Base-by-base conservation (phyloP, 805 yeast species). In the Wickerhamomyces pijperi region DNA sequence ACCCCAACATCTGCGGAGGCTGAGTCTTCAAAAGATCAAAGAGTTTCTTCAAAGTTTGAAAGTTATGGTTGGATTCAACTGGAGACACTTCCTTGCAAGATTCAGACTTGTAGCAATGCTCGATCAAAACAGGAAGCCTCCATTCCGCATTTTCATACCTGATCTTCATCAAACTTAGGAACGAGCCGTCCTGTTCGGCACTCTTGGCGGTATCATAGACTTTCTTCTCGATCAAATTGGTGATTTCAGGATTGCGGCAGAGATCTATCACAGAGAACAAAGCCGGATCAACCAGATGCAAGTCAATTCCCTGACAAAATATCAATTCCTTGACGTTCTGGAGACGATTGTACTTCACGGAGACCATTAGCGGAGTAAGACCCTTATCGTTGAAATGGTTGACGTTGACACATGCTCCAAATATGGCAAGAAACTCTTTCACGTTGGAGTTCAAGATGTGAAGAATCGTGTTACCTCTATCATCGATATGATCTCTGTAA, bases 321-420 rank as follows among this genome's bases (percentile, higher is more conserved):
- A 82, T 42, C 1, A 90, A 57, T 3, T 58, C 60, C 29, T 58
- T 52, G 16, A 84, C 65, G 45, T 83, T 83, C 2, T 72, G 78
- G 0, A 71, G 34, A 36, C 94, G 64, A 46, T 77, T 78, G 55
- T 78, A 85, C 49, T 81, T 78, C 25, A 82, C 73, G 48, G 74
- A 82, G 5, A 76, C 64, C 69, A 79, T 75, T 42, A 87, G 53
- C 0, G 97, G 94, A 0, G 90, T 76, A 43, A 78, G 60, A 1
- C 66, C 70, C 43, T 70, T 70, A 12, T 53, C 48, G 53, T 85
- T 88, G 16, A 70, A 55, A 41, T 68, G 71, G 54, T 90, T 85
- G 12, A 85, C 55, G 47, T 77, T 68, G 13, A 70, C 45, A 8
- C 48, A 50, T 5, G 67, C 56, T 6, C 55, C 25, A 21, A 21